These are phyloP conservation scores for Boletus patriciae DNA, from an alignment of 768 basidiomycete species.

Conservation along the genomic window DNA sequence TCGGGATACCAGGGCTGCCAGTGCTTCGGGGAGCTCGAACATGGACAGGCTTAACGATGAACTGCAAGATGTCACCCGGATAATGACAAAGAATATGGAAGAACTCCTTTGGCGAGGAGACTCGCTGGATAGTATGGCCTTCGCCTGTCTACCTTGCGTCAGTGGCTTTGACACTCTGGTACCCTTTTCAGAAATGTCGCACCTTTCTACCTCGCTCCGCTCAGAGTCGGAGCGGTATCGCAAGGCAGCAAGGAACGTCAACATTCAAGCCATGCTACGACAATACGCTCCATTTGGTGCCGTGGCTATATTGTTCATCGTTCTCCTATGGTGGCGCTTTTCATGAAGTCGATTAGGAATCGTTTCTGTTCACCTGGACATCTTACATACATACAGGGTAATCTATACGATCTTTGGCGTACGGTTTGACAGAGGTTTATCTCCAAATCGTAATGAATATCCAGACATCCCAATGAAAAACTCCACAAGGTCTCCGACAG, in stretches of 20 bases:
- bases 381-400: conserved; percentile 27
- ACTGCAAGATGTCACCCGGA: conserved; percentile 94
- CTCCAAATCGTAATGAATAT: background rate
- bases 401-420: conserved; percentile 25
- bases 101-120: conserved; percentile 98
- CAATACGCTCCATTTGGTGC: conserved; percentile 94
- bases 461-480: background rate
- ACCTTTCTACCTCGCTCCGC: conserved; percentile 88
- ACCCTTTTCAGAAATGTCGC: conserved; percentile 79
- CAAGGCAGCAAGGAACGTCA: conserved; percentile 92
- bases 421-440: background rate
- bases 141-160: background rate
- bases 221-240: conserved; percentile 98
- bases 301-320: conserved; percentile 73
- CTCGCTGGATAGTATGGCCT: conserved; percentile 82
- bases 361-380: conserved; percentile 18
- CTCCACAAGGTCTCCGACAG: background rate
- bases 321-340: conserved; percentile 80
- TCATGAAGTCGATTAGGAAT: conserved; percentile 38
- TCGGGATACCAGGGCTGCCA: conserved; percentile 87
- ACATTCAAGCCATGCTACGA: conserved; percentile 88
- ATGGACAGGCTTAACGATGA: conserved; percentile 93
- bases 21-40: conserved; percentile 59
- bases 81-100: conserved; percentile 99
- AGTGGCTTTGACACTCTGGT: background rate